phyloP scores from a whole-genome alignment of 148 eudicot genomes.

The Pouteria glomerata region DNA sequence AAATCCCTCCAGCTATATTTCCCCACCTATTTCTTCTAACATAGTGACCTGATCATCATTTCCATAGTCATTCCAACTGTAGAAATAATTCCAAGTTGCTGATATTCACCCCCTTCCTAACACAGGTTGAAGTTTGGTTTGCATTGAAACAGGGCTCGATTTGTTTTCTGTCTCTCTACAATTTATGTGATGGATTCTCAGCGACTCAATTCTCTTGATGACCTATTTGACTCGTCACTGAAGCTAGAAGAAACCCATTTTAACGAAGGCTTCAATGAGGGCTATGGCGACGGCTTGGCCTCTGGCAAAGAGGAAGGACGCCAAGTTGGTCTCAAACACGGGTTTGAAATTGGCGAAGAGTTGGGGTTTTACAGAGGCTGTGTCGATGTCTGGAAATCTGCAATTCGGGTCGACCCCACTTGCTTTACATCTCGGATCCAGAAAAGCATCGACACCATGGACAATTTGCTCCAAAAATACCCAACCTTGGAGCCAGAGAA shows the following conservation, averaged over 20 bases:
- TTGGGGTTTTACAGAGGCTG: slow-evolving; percentile 76
- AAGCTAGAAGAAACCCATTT: slow-evolving; percentile 52
- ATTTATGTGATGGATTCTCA: slow-evolving; percentile 12
- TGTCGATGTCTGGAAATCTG: slow-evolving; percentile 58
- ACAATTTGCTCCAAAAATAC: slow-evolving; percentile 44
- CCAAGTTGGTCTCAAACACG: too few relatives aligned
- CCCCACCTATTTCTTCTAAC: too few relatives aligned
- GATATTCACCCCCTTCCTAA: too few relatives aligned
- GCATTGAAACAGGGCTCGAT: too few relatives aligned
- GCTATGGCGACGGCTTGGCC: slow-evolving; percentile 47
- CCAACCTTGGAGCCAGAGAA: slow-evolving; percentile 57
- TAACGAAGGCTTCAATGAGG: slow-evolving; percentile 66
- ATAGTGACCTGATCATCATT: too few relatives aligned
- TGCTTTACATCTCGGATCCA: slow-evolving; percentile 49
- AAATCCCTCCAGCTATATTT: too few relatives aligned
- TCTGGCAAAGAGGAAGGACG: slow-evolving; percentile 58
- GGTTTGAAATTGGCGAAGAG: slow-evolving; percentile 66
- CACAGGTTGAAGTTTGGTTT: too few relatives aligned
- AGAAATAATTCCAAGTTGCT: too few relatives aligned
- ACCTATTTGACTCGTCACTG: slow-evolving; percentile 47
- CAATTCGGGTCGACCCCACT: slow-evolving; percentile 48
- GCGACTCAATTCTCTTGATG: slow-evolving; percentile 12
- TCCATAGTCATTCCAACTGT: too few relatives aligned
- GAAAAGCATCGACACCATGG: slow-evolving; percentile 44
- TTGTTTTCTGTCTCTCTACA: too few relatives aligned